A percentile compares a stretch with the other conserved stretches of the same genome.
Conservation (phyloP, 768 basidiomycete species). For the Mycena latifolia region DNA sequence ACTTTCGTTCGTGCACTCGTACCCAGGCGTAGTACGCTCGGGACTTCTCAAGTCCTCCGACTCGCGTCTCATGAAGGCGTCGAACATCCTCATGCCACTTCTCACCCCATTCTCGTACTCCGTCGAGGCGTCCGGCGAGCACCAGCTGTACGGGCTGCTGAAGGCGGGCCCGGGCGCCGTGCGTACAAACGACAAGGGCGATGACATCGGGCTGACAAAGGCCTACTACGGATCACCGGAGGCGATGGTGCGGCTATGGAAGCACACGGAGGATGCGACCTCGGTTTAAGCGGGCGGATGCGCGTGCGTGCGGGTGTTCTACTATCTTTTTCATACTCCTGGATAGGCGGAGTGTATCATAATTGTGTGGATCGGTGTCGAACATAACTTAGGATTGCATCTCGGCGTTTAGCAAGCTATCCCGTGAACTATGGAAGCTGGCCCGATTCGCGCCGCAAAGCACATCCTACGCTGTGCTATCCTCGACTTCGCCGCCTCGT, state of each 20-base stretch:
- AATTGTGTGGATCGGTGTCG: no score
- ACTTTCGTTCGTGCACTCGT: conserved; percentile 52
- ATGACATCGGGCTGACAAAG: conserved; percentile 22
- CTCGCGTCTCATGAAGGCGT: not conserved
- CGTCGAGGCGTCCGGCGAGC: conserved; percentile 25
- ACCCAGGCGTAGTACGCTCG: conserved; percentile 38
- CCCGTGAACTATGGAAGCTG: no score
- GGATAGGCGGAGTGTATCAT: no score
- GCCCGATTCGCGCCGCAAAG: no score
- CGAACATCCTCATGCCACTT: conserved; percentile 3
- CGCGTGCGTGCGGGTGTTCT: no score
- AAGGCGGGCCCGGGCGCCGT: conserved; percentile 22
- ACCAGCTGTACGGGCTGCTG: conserved; percentile 30
- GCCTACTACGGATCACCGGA: conserved; percentile 20
- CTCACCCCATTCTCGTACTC: conserved; percentile 28
- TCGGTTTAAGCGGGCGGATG: no score
- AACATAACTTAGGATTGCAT: no score
- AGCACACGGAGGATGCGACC: conserved; percentile 34
- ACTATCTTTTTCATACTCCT: no score
- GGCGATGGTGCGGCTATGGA: conserved; percentile 28
- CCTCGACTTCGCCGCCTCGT: no score
- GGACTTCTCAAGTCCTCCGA: conserved; percentile 15
- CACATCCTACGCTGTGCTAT: no score
- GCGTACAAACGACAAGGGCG: conserved; percentile 28
- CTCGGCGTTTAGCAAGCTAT: no score